These are phyloP conservation scores for Kwoniella pini DNA, from an alignment of 768 basidiomycete species.

Conservation along the genomic window DNA sequence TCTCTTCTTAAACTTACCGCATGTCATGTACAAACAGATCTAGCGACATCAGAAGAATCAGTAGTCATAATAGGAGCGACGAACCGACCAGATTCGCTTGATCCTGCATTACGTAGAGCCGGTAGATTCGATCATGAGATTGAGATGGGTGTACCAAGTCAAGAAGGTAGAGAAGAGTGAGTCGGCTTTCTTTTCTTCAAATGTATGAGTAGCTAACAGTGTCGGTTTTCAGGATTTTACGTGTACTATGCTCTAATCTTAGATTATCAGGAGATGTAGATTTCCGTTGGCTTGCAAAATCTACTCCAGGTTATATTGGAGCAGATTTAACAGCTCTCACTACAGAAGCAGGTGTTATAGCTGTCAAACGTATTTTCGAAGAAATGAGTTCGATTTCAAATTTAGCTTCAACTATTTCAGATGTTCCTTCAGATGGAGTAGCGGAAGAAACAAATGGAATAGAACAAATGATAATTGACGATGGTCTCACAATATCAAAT, in stretches of 20 bases:
- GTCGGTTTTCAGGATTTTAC: conserved; percentile 68
- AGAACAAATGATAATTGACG: conserved; percentile 53
- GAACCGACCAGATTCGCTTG: conserved; percentile 91
- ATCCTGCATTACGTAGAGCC: conserved; percentile 86
- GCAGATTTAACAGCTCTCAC: conserved; percentile 89
- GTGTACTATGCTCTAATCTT: conserved; percentile 78
- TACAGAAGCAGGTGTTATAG: conserved; percentile 90
- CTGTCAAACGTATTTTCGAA: conserved; percentile 93
- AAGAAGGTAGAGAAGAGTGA: conserved; percentile 83
- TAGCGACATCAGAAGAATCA: conserved; percentile 87
- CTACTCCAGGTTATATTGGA: conserved; percentile 95
- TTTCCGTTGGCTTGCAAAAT: conserved; percentile 79
- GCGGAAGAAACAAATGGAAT: conserved; percentile 7
- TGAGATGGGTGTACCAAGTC: conserved; percentile 93
- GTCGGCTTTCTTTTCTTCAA: conserved; percentile 45
- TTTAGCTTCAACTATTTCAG: neutral
- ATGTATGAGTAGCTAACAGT: neutral
- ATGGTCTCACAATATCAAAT: neutral
- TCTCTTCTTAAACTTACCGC: too few relatives aligned
- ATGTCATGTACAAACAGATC: conserved; percentile 60
- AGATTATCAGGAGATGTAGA: conserved; percentile 85
- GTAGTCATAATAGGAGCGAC: conserved; percentile 95
- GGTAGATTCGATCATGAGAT: conserved; percentile 98
- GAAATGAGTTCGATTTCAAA: conserved; percentile 60
- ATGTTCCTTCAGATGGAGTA: neutral